Conservation (phyloP, 345 rosid genomes). For the Nasturtium officinale region DNA sequence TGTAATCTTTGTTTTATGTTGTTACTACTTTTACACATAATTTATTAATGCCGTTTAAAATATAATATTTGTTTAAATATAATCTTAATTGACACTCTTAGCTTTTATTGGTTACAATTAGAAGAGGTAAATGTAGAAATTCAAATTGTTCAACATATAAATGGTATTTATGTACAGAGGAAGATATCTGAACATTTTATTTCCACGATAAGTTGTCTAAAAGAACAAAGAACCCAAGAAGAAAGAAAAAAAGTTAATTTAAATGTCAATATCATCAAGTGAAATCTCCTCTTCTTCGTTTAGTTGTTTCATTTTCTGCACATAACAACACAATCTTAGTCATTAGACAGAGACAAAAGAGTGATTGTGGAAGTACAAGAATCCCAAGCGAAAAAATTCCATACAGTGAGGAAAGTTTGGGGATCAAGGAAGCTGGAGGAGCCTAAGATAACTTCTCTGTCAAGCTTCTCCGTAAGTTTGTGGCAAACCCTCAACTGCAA, state of each 20-base stretch:
- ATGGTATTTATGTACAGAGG: neutral
- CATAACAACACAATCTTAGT: slow-evolving; percentile 13
- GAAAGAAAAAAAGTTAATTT: neutral
- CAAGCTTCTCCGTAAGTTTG: slow-evolving; percentile 84
- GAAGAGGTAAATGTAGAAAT: too few species aligned
- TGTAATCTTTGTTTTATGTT: too few species aligned
- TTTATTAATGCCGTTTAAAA: too few species aligned
- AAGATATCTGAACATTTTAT: slow-evolving; percentile 11
- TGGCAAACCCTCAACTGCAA: slow-evolving; percentile 90
- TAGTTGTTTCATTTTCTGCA: slow-evolving; percentile 85
- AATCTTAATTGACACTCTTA: too few species aligned
- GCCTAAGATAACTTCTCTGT: slow-evolving; percentile 87
- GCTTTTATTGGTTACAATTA: too few species aligned
- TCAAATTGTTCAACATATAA: neutral
- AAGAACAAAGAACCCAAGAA: neutral
- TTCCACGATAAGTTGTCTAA: slow-evolving; percentile 21
- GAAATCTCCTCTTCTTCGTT: slow-evolving; percentile 68
- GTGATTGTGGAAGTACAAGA: neutral
- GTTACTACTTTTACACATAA: too few species aligned
- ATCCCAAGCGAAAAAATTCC: neutral
- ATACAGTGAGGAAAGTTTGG: slow-evolving; percentile 80
- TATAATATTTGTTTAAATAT: too few species aligned
- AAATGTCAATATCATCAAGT: slow-evolving; percentile 66
- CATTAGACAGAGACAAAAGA: neutral
- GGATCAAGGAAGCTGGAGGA: slow-evolving; percentile 96